These are phyloP conservation scores for Boletus tylopilopsis DNA, from an alignment of 768 basidiomycete species.

Conservation along the genomic window DNA sequence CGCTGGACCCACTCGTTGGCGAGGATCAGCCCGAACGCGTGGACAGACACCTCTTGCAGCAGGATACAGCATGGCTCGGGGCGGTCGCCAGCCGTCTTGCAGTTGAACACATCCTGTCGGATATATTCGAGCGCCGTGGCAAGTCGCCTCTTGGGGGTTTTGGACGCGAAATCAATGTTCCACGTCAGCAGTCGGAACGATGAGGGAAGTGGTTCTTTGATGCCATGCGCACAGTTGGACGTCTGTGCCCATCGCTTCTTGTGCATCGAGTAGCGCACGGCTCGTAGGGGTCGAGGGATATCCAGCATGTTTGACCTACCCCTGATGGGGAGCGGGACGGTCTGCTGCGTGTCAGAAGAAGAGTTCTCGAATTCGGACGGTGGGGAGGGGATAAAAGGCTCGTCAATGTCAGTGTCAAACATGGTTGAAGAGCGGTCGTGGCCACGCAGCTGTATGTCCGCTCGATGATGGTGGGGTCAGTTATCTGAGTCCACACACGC, in stretches of 20 bases:
- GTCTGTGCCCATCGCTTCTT: slow-evolving; percentile 32
- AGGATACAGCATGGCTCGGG: slow-evolving; percentile 62
- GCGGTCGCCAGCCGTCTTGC: slow-evolving; percentile 37
- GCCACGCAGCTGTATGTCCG: slow-evolving; percentile 12
- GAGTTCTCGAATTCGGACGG: slow-evolving; percentile 25
- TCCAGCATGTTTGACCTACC: slow-evolving; percentile 21
- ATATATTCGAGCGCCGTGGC: slow-evolving; percentile 50
- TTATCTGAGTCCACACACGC: neutral
- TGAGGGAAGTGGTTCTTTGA: slow-evolving; percentile 37
- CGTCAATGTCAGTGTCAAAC: slow-evolving; percentile 28
- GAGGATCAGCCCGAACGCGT: slow-evolving; percentile 46
- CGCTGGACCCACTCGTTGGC: slow-evolving; percentile 58
- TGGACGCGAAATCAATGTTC: slow-evolving; percentile 58
- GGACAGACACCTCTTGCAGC: slow-evolving; percentile 60
- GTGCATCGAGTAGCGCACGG: slow-evolving; percentile 32
- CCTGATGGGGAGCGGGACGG: slow-evolving; percentile 14
- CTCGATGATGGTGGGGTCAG: slow-evolving; percentile 4
- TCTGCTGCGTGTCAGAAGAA: slow-evolving; percentile 27
- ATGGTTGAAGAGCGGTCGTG: slow-evolving; percentile 14
- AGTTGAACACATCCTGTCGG: slow-evolving; percentile 47
- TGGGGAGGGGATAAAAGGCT: slow-evolving; percentile 28
- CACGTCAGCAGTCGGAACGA: slow-evolving; percentile 61
- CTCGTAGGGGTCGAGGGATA: slow-evolving; percentile 27
- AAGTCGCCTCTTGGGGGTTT: slow-evolving; percentile 42
- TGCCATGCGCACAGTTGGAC: slow-evolving; percentile 33